A percentile compares a stretch with the other conserved stretches of the same genome.
These are phyloP conservation scores for Endothia cerciana DNA, from an alignment of 2,329 filamentous ascomycete genomes.

Conservation along the genomic window DNA sequence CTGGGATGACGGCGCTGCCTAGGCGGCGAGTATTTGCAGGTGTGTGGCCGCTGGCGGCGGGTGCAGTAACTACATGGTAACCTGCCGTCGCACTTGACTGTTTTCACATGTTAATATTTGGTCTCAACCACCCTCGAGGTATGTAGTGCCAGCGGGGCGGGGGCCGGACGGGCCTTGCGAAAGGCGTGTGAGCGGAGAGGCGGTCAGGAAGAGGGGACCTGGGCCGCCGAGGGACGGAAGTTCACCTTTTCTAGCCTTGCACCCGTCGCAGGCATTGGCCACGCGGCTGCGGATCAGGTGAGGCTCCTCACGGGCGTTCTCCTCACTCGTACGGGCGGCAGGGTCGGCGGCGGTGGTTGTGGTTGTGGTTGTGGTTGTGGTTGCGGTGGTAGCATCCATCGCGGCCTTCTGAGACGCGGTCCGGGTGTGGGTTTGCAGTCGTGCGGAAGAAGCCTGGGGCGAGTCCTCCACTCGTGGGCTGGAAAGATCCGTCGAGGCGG, in stretches of 20 bases:
- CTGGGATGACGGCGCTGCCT: conserved; percentile 40
- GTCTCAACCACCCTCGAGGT: neutral
- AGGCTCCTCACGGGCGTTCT: conserved; percentile 18
- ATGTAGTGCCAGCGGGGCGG: neutral
- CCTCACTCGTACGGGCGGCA: neutral
- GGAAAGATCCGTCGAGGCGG: neutral
- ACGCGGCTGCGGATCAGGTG: conserved; percentile 44
- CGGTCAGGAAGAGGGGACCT: neutral
- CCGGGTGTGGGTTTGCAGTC: neutral
- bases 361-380: neutral
- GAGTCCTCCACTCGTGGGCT: neutral
- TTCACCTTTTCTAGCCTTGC: conserved; percentile 54
- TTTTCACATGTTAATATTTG: neutral
- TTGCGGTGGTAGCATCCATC: conserved; percentile 4
- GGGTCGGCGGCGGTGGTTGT: neutral
- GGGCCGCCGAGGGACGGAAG: neutral
- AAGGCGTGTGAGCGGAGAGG: neutral
- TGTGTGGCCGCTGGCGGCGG: conserved; percentile 45
- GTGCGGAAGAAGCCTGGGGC: neutral
- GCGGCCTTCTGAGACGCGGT: neutral
- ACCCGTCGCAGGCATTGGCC: conserved; percentile 58
- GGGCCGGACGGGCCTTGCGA: neutral
- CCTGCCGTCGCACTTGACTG: conserved; percentile 57
- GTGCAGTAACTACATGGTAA: conserved; percentile 56
- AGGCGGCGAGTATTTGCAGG: conserved; percentile 54